Percentiles rank a stretch among this genome's conserved stretches.
phyloP scores from a whole-genome alignment of 768 basidiomycete species.

The Boletus tylopilopsis region DNA sequence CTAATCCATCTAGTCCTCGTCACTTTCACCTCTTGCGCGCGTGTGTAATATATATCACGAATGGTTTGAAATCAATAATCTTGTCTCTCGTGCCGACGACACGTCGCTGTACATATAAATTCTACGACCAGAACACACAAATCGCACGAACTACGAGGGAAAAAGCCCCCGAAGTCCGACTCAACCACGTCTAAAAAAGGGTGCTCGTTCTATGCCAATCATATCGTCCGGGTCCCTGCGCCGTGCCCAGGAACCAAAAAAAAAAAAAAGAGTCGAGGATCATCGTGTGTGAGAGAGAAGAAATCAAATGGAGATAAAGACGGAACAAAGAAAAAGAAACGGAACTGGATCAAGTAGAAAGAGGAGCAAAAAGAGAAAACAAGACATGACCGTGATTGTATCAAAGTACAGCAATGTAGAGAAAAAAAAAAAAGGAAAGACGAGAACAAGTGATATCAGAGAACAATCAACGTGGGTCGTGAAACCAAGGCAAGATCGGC shows the following conservation, averaged over 20 bases:
- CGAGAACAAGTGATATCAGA: conserved; percentile 13
- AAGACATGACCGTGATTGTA: conserved; percentile 9
- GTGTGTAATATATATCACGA: conserved; percentile 11
- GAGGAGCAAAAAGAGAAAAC: background rate
- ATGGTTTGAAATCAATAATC: too few species aligned
- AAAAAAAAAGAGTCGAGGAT: background rate
- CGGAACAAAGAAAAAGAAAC: background rate
- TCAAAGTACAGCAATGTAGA: conserved; percentile 17
- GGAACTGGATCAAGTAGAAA: background rate
- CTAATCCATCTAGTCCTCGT: background rate
- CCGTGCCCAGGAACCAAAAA: background rate
- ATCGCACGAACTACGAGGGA: too few species aligned
- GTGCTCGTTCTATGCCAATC: conserved; percentile 17
- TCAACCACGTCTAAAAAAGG: conserved; percentile 7
- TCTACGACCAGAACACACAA: conserved; percentile 18
- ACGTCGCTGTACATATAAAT: conserved; percentile 8
- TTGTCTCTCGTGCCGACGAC: too few species aligned
- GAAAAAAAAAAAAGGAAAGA: background rate
- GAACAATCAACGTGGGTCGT: background rate
- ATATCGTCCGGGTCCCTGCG: conserved; percentile 13
- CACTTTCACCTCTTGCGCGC: background rate
- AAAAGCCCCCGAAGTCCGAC: too few species aligned
- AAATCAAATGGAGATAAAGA: background rate
- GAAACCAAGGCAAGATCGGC: background rate
- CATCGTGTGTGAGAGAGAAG: conserved; percentile 2